Conservation (phyloP, 2,329 filamentous ascomycete genomes). For the Colletotrichum phormii region DNA sequence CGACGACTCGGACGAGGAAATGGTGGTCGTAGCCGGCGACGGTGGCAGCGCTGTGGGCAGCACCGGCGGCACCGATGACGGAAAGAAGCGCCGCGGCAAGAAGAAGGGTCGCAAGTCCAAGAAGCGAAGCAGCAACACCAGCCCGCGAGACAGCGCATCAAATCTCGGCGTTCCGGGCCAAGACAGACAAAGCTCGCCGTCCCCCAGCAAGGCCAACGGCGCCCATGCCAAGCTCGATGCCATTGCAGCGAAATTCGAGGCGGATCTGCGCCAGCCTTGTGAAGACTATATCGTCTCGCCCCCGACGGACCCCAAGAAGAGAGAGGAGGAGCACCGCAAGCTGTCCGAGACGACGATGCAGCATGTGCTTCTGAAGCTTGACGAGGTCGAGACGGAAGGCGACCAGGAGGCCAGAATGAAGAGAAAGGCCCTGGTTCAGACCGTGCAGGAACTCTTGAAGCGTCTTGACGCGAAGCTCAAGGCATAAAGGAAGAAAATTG, state of each 20-base stretch:
- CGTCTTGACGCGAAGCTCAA: constrained; percentile 65
- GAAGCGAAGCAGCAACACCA: constrained; percentile 49
- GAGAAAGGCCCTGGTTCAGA: constrained; percentile 79
- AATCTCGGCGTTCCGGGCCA: constrained; percentile 48
- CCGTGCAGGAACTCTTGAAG: constrained; percentile 75
- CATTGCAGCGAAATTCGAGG: constrained; percentile 73
- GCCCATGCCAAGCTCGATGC: constrained; percentile 73
- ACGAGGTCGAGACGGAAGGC: constrained; percentile 80
- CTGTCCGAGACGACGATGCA: constrained; percentile 81
- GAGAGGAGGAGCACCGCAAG: constrained; percentile 79
- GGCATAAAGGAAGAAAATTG: not conserved
- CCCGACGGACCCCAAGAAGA: constrained; percentile 74
- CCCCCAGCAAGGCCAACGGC: constrained; percentile 48
- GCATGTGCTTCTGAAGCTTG: constrained; percentile 81
- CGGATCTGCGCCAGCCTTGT: constrained; percentile 74
- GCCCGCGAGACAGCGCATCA: constrained; percentile 57
- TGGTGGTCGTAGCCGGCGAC: constrained; percentile 59
- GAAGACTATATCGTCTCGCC: constrained; percentile 70
- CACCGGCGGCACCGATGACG: constrained; percentile 41
- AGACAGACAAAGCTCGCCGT: constrained; percentile 52
- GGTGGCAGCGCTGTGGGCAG: constrained; percentile 44
- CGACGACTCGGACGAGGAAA: constrained; percentile 55
- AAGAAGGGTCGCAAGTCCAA: constrained; percentile 48
- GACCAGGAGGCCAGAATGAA: constrained; percentile 72
- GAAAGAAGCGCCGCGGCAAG: constrained; percentile 51